Conservation (phyloP, 2,329 filamentous ascomycete genomes). For the Cercospora berteroae region DNA sequence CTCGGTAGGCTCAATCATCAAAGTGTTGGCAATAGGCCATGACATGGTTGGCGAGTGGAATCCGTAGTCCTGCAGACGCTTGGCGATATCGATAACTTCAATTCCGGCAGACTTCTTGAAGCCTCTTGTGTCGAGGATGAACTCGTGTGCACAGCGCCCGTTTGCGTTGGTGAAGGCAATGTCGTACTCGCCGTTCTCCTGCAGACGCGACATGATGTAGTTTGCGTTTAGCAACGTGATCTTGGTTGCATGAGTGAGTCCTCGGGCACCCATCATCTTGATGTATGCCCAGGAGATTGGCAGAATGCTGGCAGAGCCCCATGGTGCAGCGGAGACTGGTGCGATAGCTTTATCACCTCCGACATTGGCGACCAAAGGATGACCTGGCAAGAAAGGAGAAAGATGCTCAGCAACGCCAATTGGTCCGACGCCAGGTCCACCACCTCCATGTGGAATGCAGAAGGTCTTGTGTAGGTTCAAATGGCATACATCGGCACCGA, state of each 20-base stretch:
- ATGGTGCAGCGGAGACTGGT: constrained; percentile 77
- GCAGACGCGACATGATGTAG: constrained; percentile 86
- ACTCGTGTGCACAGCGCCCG: constrained; percentile 91
- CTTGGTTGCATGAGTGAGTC: constrained; percentile 85
- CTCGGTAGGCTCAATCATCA: constrained; percentile 98
- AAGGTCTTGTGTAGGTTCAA: constrained; percentile 98
- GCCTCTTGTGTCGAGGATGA: constrained; percentile 84
- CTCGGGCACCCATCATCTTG: constrained; percentile 82
- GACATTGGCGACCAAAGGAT: constrained; percentile 58
- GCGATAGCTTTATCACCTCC: constrained; percentile 60
- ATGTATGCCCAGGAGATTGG: constrained; percentile 96
- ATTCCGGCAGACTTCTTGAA: constrained; percentile 82
- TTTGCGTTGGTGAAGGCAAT: constrained; percentile 92
- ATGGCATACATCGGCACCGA: constrained; percentile 95
- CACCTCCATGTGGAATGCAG: constrained; percentile 94
- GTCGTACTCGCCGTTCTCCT: constrained; percentile 68
- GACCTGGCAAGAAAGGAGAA: constrained; percentile 70
- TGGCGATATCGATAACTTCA: constrained; percentile 92
- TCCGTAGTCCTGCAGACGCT: constrained; percentile 93
- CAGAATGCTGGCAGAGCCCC: constrained; percentile 85
- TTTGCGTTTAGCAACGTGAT: constrained; percentile 94
- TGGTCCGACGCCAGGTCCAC: constrained; percentile 88
- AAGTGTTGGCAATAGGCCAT: constrained; percentile 89
- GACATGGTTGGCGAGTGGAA: constrained; percentile 98
- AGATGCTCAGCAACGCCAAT: constrained; percentile 88